Conservation (phyloP, 208 protist genomes). For the Acanthamoeba castellanii region DNA sequence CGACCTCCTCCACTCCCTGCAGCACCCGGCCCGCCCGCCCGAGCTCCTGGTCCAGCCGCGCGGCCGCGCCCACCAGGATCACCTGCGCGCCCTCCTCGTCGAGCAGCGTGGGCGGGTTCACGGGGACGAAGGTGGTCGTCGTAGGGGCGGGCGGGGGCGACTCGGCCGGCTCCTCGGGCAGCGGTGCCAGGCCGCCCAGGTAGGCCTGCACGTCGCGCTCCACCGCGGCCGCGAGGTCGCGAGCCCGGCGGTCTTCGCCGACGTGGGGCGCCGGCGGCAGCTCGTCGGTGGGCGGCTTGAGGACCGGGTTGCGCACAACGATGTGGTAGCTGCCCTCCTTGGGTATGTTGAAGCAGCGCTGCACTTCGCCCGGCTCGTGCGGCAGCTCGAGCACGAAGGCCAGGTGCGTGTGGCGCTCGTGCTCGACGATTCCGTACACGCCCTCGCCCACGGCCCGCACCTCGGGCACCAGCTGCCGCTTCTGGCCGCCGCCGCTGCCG, state of each 20-base stretch:
- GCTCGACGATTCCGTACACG: conserved; percentile 8
- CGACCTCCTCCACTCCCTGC: background rate
- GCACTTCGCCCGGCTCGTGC: background rate
- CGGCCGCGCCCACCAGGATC: background rate
- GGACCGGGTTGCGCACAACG: conserved; percentile 11
- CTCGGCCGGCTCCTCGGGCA: background rate
- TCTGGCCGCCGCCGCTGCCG: background rate
- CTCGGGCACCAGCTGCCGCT: background rate
- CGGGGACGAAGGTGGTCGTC: background rate
- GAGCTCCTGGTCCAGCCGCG: background rate
- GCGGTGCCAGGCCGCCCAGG: background rate
- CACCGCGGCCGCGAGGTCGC: background rate
- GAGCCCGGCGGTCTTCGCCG: background rate
- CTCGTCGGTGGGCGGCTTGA: background rate
- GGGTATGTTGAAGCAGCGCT: conserved; percentile 37
- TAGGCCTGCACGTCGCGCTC: conserved; percentile 7
- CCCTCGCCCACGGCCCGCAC: background rate
- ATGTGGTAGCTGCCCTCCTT: conserved; percentile 24
- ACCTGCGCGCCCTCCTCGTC: conserved; percentile 26
- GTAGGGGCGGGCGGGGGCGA: background rate
- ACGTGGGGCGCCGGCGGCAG: background rate
- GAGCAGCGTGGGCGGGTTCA: conserved; percentile 25
- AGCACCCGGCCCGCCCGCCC: background rate
- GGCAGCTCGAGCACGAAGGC: conserved; percentile 37
- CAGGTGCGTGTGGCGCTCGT: conserved; percentile 7